Percentiles rank a stretch among this genome's conserved stretches.
phyloP scores from a whole-genome alignment of 1,139 yeast genomes.

The Suhomyces taliae region DNA sequence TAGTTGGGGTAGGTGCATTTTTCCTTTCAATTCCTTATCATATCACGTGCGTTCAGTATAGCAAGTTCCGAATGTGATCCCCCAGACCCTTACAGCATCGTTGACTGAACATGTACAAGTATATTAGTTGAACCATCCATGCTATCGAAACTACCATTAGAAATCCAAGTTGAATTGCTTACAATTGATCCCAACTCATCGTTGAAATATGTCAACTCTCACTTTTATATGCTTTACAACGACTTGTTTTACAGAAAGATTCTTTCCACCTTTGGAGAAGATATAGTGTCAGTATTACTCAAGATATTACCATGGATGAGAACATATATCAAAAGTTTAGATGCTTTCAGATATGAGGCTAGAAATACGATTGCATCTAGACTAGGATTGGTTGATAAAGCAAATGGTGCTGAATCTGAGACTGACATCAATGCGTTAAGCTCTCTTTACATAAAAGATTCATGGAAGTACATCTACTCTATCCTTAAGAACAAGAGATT shows the following conservation, averaged over 20 bases:
- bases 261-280: constrained; percentile 44
- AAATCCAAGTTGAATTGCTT: constrained; percentile 47
- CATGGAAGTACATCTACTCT: constrained; percentile 57
- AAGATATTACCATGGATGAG: constrained; percentile 43
- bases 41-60: constrained; percentile 1
- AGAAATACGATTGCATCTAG: constrained; percentile 38
- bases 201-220: constrained; percentile 41
- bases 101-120: neutral
- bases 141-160: constrained; percentile 42
- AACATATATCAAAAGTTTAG: constrained; percentile 48
- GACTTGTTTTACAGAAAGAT: constrained; percentile 47
- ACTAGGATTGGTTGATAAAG: constrained; percentile 21
- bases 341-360: constrained; percentile 40
- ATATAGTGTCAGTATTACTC: constrained; percentile 26
- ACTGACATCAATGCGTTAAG: constrained; percentile 6
- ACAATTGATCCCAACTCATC: constrained; percentile 42
- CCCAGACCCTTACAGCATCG: neutral
- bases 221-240: constrained; percentile 51
- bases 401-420: constrained; percentile 3
- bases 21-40: neutral
- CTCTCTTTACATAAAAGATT: constrained; percentile 42
- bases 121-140: constrained; percentile 2
- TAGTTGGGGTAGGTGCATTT: neutral
- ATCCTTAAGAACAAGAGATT: constrained; percentile 51
- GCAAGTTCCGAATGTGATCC: neutral